Percentiles rank a stretch among this genome's conserved stretches.
Conservation (phyloP, 768 basidiomycete genomes). For the Boletus reticulatus region DNA sequence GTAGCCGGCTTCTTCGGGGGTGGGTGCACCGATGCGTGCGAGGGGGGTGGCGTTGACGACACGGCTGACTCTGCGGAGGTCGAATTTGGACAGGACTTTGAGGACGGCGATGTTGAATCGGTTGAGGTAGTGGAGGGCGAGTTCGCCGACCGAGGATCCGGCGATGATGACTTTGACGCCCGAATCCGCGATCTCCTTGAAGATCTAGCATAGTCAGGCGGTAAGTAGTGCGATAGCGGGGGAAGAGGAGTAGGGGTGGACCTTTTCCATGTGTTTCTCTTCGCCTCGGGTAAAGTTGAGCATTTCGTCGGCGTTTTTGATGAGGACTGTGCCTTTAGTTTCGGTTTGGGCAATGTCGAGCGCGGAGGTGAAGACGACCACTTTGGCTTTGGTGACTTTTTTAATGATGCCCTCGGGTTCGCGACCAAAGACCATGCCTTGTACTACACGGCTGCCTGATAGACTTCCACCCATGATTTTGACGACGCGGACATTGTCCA, state of each 20-base stretch:
- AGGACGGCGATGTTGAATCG: slow-evolving; percentile 91
- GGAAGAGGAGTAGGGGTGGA: slow-evolving; percentile 9
- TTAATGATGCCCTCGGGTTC: slow-evolving; percentile 92
- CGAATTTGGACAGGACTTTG: slow-evolving; percentile 97
- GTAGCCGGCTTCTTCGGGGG: slow-evolving; percentile 91
- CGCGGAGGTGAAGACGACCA: slow-evolving; percentile 92
- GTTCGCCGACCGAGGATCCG: slow-evolving; percentile 90
- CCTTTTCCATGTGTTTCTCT: slow-evolving; percentile 95
- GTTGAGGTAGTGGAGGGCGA: slow-evolving; percentile 96
- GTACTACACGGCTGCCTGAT: slow-evolving; percentile 80
- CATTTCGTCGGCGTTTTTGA: slow-evolving; percentile 95
- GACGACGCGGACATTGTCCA: slow-evolving; percentile 96
- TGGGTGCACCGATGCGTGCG: slow-evolving; percentile 93
- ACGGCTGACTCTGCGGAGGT: slow-evolving; percentile 88
- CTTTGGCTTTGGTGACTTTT: slow-evolving; percentile 83
- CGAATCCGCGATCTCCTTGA: slow-evolving; percentile 95
- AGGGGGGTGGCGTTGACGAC: slow-evolving; percentile 96
- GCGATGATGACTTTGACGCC: slow-evolving; percentile 94
- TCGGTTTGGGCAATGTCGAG: slow-evolving; percentile 96
- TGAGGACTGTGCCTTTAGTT: slow-evolving; percentile 96
- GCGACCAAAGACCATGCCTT: slow-evolving; percentile 97
- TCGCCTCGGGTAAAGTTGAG: slow-evolving; percentile 95
- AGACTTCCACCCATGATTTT: slow-evolving; percentile 97
- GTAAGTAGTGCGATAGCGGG: not conserved
- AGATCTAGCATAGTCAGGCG: slow-evolving; percentile 56